Conservation (phyloP, 2,329 filamentous ascomycete species). For the Graphilbum ipis-grandicollis region DNA sequence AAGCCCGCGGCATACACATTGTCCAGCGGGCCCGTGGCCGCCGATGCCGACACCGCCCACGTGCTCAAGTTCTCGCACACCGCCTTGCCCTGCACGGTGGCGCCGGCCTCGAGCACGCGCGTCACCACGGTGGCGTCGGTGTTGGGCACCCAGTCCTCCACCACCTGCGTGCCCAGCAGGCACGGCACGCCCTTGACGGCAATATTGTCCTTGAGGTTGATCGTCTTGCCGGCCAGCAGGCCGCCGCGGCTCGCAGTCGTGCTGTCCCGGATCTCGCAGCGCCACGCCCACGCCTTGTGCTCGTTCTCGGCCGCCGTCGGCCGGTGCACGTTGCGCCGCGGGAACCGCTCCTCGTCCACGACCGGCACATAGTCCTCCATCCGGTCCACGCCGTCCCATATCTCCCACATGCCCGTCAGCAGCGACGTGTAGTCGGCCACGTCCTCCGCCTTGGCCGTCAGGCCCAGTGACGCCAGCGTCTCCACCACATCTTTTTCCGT, state of each 20-base stretch:
- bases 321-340: constrained; percentile 14
- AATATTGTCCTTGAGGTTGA: constrained; percentile 30
- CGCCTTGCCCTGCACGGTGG: constrained; percentile 22
- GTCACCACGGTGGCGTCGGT: constrained; percentile 27
- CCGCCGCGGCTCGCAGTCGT: constrained; percentile 8
- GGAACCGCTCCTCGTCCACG: constrained; percentile 5
- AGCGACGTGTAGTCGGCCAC: not conserved
- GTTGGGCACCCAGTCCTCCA: constrained; percentile 19
- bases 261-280: constrained; percentile 18
- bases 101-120: constrained; percentile 23
- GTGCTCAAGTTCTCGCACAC: constrained; percentile 30
- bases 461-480: not conserved
- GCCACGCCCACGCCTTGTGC: constrained; percentile 25
- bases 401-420: not conserved
- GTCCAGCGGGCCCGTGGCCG: constrained; percentile 26
- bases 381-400: not conserved
- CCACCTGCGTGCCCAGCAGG: constrained; percentile 22
- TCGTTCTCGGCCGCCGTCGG: constrained; percentile 16
- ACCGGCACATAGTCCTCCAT: constrained; percentile 16
- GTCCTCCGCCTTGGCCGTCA: not conserved
- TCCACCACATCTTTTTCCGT: not conserved
- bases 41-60: constrained; percentile 22
- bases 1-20: constrained; percentile 27
- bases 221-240: constrained; percentile 20
- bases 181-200: constrained; percentile 24